Conservation (phyloP, 1,139 yeast species). For the Protomyces pachydermus region DNA sequence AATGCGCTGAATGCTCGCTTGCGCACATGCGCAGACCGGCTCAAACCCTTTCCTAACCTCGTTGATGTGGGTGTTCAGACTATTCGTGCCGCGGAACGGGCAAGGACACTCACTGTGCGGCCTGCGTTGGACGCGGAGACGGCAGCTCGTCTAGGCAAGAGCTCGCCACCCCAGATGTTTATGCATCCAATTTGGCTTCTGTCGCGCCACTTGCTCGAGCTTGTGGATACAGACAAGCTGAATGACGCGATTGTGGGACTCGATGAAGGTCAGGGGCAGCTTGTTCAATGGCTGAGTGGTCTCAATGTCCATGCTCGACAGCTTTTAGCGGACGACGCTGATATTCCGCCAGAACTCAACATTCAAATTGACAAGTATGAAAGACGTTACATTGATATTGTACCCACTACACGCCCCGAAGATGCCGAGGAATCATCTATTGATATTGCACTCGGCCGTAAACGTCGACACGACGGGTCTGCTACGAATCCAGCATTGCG, state of each 20-base stretch:
- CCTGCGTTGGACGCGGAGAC: neutral
- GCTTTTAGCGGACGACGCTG: neutral
- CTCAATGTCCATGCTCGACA: neutral
- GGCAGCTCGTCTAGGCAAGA: neutral
- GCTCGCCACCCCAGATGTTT: neutral
- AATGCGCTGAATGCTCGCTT: slow-evolving; percentile 13
- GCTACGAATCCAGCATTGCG: neutral
- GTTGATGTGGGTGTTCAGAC: neutral
- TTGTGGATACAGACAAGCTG: neutral
- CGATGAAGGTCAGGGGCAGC: neutral
- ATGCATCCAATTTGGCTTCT: neutral
- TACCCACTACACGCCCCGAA: neutral
- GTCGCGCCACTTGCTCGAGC: neutral
- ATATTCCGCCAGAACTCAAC: neutral
- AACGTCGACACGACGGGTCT: neutral
- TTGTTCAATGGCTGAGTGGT: neutral
- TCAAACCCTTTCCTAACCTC: slow-evolving; percentile 7
- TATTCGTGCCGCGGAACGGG: neutral
- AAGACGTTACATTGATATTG: neutral
- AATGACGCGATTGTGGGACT: neutral
- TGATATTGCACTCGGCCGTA: neutral
- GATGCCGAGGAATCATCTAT: neutral
- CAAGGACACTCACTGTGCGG: neutral
- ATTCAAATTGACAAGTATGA: neutral
- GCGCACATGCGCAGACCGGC: slow-evolving; percentile 16